These are phyloP conservation scores for Pholiota molesta DNA, from an alignment of 768 basidiomycete genomes.

Conservation along the genomic window DNA sequence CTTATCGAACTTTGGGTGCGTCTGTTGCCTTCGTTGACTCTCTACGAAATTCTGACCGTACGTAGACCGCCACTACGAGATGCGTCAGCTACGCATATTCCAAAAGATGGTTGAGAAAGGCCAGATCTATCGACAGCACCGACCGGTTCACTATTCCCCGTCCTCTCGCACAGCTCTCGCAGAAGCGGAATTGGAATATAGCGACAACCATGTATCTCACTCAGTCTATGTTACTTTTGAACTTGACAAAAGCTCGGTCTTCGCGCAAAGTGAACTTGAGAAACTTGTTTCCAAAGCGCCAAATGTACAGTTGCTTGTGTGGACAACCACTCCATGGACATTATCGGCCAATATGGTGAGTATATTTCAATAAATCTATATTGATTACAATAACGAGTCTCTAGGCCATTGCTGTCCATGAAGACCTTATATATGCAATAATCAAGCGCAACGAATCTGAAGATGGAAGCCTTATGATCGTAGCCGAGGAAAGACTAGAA, in stretches of 20 bases:
- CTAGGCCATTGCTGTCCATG: slow-evolving; percentile 88
- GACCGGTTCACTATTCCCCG: slow-evolving; percentile 94
- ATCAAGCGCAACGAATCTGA: slow-evolving; percentile 32
- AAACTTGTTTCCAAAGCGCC: slow-evolving; percentile 31
- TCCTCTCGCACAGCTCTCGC: slow-evolving; percentile 93
- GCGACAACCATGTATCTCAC: slow-evolving; percentile 85
- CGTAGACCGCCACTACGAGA: slow-evolving; percentile 84
- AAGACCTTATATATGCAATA: slow-evolving; percentile 68
- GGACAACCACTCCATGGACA: slow-evolving; percentile 99
- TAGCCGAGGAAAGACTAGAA: slow-evolving; percentile 55
- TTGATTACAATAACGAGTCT: neutral
- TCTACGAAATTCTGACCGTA: neutral
- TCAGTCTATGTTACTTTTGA: slow-evolving; percentile 86
- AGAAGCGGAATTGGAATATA: slow-evolving; percentile 92
- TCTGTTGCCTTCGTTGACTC: neutral
- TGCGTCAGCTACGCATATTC: slow-evolving; percentile 85
- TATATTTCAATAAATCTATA: neutral
- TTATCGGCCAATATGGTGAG: slow-evolving; percentile 92
- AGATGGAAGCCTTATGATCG: slow-evolving; percentile 37
- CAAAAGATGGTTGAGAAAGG: slow-evolving; percentile 88
- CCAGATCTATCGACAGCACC: slow-evolving; percentile 82
- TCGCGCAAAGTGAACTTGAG: slow-evolving; percentile 29
- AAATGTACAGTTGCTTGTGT: slow-evolving; percentile 69
- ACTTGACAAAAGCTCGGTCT: slow-evolving; percentile 40
- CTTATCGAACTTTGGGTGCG: slow-evolving; percentile 86